phyloP scores from a whole-genome alignment of 2,329 filamentous ascomycete genomes.

The Verticillium zaregamsianum region DNA sequence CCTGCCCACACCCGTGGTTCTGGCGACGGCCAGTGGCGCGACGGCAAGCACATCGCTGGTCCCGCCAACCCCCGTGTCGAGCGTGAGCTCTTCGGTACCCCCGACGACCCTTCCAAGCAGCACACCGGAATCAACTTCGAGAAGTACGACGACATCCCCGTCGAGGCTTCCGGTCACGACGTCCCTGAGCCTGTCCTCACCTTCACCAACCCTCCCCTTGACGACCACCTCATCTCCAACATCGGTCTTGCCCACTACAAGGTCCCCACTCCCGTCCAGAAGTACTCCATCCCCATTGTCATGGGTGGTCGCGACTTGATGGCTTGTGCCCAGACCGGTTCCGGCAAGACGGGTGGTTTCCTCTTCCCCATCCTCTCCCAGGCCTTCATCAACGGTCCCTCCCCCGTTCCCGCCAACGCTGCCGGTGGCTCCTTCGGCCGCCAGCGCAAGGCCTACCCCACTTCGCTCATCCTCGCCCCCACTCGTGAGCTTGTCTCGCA shows the following conservation, averaged over 20 bases:
- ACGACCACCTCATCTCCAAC: slow-evolving; percentile 89
- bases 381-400: slow-evolving; percentile 86
- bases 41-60: slow-evolving; percentile 93
- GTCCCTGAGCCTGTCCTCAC: slow-evolving; percentile 87
- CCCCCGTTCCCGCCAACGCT: slow-evolving; percentile 57
- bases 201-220: slow-evolving; percentile 92
- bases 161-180: slow-evolving; percentile 90
- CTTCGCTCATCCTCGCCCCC: slow-evolving; percentile 89
- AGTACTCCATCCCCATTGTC: slow-evolving; percentile 98
- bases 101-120: slow-evolving; percentile 91
- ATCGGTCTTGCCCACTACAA: slow-evolving; percentile 94
- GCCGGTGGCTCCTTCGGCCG: slow-evolving; percentile 74
- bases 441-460: slow-evolving; percentile 96
- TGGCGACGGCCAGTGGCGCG: slow-evolving; percentile 93
- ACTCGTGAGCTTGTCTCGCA: slow-evolving; percentile 98
- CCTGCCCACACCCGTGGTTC: slow-evolving; percentile 67
- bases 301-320: slow-evolving; percentile 97
- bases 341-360: slow-evolving; percentile 99
- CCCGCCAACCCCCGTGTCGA: slow-evolving; percentile 84
- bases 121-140: slow-evolving; percentile 99
- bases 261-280: slow-evolving; percentile 94
- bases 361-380: slow-evolving; percentile 99
- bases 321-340: slow-evolving; percentile 99
- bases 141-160: slow-evolving; percentile 99
- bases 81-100: slow-evolving; percentile 88